Conservation (phyloP, 2,329 filamentous ascomycete genomes). For the Apiospora koreana region DNA sequence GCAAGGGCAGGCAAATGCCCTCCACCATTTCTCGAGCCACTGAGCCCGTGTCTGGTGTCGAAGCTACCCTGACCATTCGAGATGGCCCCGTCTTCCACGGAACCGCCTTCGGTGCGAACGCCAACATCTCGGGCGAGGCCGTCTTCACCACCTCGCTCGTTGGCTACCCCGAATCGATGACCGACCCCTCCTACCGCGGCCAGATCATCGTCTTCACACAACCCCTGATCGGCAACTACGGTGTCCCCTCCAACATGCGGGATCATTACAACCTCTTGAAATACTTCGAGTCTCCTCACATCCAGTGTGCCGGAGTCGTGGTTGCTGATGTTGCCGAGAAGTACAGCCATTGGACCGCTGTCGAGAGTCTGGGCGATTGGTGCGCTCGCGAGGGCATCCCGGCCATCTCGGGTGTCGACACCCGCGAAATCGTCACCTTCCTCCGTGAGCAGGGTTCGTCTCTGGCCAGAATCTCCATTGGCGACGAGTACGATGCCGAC, state of each 20-base stretch:
- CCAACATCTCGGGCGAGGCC: slow-evolving; percentile 96
- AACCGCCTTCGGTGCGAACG: slow-evolving; percentile 93
- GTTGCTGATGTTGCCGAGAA: slow-evolving; percentile 91
- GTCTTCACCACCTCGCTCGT: slow-evolving; percentile 98
- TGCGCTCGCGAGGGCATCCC: slow-evolving; percentile 95
- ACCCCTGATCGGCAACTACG: slow-evolving; percentile 97
- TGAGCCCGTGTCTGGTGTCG: slow-evolving; percentile 67
- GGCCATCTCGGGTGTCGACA: slow-evolving; percentile 95
- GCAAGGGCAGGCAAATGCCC: slow-evolving; percentile 70
- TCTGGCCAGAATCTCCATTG: slow-evolving; percentile 88
- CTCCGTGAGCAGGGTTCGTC: slow-evolving; percentile 97
- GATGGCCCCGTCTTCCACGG: slow-evolving; percentile 96
- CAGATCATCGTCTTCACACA: slow-evolving; percentile 99
- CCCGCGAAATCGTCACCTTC: slow-evolving; percentile 92
- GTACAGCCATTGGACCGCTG: slow-evolving; percentile 98
- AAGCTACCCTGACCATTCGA: slow-evolving; percentile 93
- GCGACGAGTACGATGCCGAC: slow-evolving; percentile 97
- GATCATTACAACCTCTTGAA: slow-evolving; percentile 90
- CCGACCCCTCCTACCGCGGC: slow-evolving; percentile 83
- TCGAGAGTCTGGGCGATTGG: slow-evolving; percentile 91
- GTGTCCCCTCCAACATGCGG: slow-evolving; percentile 82
- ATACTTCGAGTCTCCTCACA: slow-evolving; percentile 98
- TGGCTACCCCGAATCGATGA: slow-evolving; percentile 95
- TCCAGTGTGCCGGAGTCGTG: slow-evolving; percentile 94
- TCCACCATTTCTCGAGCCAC: slow-evolving; percentile 58